Percentiles rank a stretch among this genome's conserved stretches.
phyloP scores from a whole-genome alignment of 768 basidiomycete species.

The Mycena rebaudengoi region DNA sequence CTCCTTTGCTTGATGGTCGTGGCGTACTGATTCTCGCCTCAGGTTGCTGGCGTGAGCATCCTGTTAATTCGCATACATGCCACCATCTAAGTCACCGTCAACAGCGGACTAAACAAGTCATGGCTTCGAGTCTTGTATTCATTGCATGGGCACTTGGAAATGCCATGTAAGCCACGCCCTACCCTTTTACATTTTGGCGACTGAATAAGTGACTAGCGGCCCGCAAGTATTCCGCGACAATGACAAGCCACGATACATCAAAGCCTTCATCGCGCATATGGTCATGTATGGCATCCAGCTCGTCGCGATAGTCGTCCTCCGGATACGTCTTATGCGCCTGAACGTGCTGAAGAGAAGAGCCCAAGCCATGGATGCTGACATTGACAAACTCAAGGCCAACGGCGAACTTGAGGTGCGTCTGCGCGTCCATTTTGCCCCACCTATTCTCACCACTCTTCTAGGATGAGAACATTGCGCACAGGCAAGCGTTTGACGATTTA shows the following conservation, averaged over 20 bases:
- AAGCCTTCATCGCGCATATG: slow-evolving; percentile 56
- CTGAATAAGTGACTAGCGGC: slow-evolving; percentile 1
- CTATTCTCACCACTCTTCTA: too few relatives aligned
- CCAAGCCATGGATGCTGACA: slow-evolving; percentile 39
- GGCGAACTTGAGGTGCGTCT: slow-evolving; percentile 40
- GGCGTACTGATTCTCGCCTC: not conserved
- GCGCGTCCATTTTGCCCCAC: too few relatives aligned
- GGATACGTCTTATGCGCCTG: slow-evolving; percentile 50
- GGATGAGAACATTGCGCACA: slow-evolving; percentile 25
- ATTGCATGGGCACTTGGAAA: slow-evolving; percentile 63
- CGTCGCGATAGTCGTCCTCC: slow-evolving; percentile 45
- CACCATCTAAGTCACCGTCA: not conserved
- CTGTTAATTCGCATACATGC: not conserved
- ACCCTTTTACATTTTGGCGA: not conserved
- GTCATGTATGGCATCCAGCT: slow-evolving; percentile 57
- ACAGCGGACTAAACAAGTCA: slow-evolving; percentile 57
- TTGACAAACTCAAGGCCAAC: too few relatives aligned
- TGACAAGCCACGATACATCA: slow-evolving; percentile 56
- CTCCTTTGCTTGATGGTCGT: not conserved
- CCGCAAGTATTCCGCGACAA: slow-evolving; percentile 52
- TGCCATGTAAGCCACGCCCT: slow-evolving; percentile 44
- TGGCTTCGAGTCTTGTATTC: slow-evolving; percentile 58
- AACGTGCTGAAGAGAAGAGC: slow-evolving; percentile 51
- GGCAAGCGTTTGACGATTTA: slow-evolving; percentile 50
- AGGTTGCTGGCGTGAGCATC: slow-evolving; percentile 48